These are phyloP conservation scores for Combretum micranthum DNA, from an alignment of 345 rosid species.

Conservation along the genomic window DNA sequence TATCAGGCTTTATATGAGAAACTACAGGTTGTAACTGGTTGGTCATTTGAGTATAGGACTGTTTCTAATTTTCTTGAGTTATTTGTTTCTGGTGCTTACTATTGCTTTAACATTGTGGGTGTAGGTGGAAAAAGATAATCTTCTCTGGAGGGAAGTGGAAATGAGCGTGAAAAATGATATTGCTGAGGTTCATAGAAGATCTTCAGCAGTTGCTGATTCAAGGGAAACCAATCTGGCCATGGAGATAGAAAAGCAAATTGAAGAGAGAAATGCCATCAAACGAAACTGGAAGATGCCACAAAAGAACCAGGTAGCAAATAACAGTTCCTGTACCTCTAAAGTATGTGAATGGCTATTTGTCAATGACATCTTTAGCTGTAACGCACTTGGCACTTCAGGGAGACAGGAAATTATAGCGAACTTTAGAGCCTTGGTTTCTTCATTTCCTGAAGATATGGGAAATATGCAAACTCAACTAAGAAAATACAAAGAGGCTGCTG, in stretches of 20 bases:
- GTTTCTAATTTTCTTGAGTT: slow-evolving; percentile 13
- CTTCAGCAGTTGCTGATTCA: slow-evolving; percentile 59
- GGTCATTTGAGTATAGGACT: slow-evolving; percentile 38
- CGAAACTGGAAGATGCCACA: slow-evolving; percentile 57
- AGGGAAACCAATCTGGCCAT: slow-evolving; percentile 48
- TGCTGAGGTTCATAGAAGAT: slow-evolving; percentile 64
- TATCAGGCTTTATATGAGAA: slow-evolving; percentile 76
- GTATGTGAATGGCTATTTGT: background rate
- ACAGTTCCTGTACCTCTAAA: slow-evolving; percentile 14
- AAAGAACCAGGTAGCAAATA: slow-evolving; percentile 60
- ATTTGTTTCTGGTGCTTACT: slow-evolving; percentile 26
- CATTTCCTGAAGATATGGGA: slow-evolving; percentile 90
- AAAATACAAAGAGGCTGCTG: slow-evolving; percentile 63
- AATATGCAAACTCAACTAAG: slow-evolving; percentile 73
- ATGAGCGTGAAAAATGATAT: slow-evolving; percentile 64
- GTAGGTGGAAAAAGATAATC: slow-evolving; percentile 83
- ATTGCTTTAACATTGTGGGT: slow-evolving; percentile 14
- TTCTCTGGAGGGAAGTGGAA: slow-evolving; percentile 83
- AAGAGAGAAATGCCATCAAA: slow-evolving; percentile 49
- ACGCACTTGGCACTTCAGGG: slow-evolving; percentile 37
- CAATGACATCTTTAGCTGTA: background rate
- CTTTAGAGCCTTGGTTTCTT: slow-evolving; percentile 74
- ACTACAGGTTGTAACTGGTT: slow-evolving; percentile 90
- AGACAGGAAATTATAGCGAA: slow-evolving; percentile 80
- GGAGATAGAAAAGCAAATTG: slow-evolving; percentile 62